These are phyloP conservation scores for Setaria italica DNA, from an alignment of 202 grass and related monocot species.

Conservation along the genomic window DNA sequence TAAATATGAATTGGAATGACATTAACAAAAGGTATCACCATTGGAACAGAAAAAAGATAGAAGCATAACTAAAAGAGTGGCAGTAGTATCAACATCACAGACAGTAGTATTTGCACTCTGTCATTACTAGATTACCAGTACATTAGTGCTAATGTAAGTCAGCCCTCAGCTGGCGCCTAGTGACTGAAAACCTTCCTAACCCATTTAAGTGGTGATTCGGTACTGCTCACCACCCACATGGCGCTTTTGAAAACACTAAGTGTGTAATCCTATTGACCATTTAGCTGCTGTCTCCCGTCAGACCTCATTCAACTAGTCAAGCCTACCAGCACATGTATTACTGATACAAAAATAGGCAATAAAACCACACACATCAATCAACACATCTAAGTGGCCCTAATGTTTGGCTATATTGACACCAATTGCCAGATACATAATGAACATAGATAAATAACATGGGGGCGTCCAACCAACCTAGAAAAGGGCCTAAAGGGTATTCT, in stretches of 20 bases:
- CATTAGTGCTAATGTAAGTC: not conserved
- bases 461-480: too few species aligned
- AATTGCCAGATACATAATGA: not conserved
- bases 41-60: not conserved
- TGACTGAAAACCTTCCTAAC: not conserved
- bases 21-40: not conserved
- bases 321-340: not conserved
- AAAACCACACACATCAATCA: not conserved
- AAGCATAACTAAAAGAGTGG: not conserved
- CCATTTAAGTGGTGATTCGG: not conserved
- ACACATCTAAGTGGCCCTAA: not conserved
- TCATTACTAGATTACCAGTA: not conserved
- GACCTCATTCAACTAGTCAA: conserved; percentile 9
- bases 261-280: not conserved
- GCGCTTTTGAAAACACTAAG: too few species aligned
- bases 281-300: not conserved
- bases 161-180: not conserved
- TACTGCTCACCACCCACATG: not conserved
- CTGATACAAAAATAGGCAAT: not conserved
- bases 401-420: not conserved
- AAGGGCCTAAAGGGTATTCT: too few species aligned
- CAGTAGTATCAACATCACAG: not conserved
- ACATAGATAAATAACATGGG: too few species aligned
- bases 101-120: not conserved
- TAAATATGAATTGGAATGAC: not conserved